Evolutionary conservation across 352 stramenopile species (phyloP), one percentile per base, ranked within the genome.

Genomic region (Phytophthora pisi): DNA sequence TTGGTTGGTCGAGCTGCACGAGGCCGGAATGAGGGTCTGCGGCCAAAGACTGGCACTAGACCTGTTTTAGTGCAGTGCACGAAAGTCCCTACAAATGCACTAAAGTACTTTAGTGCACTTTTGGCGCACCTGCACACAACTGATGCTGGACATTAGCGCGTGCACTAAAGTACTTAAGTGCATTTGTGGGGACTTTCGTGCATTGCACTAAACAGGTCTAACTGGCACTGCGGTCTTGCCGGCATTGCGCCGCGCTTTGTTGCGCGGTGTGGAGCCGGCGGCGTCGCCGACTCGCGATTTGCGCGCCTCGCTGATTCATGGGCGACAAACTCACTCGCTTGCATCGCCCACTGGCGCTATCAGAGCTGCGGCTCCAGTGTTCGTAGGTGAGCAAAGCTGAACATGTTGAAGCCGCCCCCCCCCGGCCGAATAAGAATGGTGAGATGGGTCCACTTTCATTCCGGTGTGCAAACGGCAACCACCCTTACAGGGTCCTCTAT

Each of bases 11-110:
- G 16, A 26, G 5, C 11, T 34, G 40, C 43, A 49, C 57, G 34
- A 55, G 56, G 46, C 24, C 34, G 57, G 47, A 55, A 47, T 42
- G 34, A 51, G 34, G 18, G 20, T 50, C 10, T 20, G 11, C 5
- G 24, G 45, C 40, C 15, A 51, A 15, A 18, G 20, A 20, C 20
- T 20, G 20, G 47, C 47, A 34, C 15, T 5, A n/a, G n/a, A n/a
- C n/a, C n/a, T n/a, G n/a, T n/a, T n/a, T n/a, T n/a, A n/a, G n/a
- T n/a, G n/a, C n/a, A n/a, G n/a, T n/a, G n/a, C n/a, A n/a, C n/a
- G n/a, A n/a, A n/a, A n/a, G n/a, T n/a, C n/a, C n/a, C n/a, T n/a
- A n/a, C n/a, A n/a, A n/a, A n/a, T n/a, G n/a, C n/a, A n/a, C n/a
- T n/a, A n/a, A n/a, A n/a, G n/a, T n/a, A n/a, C n/a, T n/a, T n/a